These are phyloP conservation scores for Acanthochlamys bracteata DNA, from an alignment of 106 monocot genomes.

Conservation along the genomic window DNA sequence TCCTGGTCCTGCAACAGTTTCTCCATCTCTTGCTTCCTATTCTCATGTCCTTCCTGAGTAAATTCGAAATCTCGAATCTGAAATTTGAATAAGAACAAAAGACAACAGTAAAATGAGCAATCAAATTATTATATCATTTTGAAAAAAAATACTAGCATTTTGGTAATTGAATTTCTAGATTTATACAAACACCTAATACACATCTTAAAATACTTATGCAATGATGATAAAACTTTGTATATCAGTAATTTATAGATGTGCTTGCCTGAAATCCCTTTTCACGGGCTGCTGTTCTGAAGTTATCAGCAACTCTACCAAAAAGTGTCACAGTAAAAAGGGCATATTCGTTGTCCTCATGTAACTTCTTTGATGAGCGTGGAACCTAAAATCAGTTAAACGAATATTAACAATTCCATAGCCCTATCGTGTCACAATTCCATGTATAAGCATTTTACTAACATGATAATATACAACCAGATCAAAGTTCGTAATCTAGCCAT, in stretches of 20 bases:
- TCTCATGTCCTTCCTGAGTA: slow-evolving; percentile 77
- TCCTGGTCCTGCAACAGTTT: slow-evolving; percentile 83
- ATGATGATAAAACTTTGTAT: not conserved
- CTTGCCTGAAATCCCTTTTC: slow-evolving; percentile 94
- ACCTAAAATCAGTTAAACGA: slow-evolving; percentile 33
- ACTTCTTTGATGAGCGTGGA: slow-evolving; percentile 81
- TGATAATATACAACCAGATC: too few relatives aligned
- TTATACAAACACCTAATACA: not conserved
- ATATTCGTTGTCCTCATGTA: slow-evolving; percentile 92
- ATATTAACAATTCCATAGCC: too few relatives aligned
- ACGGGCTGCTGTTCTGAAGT: slow-evolving; percentile 70
- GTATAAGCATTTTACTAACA: too few relatives aligned
- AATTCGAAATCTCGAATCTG: slow-evolving; percentile 94
- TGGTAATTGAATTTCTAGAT: not conserved
- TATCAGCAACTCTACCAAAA: slow-evolving; percentile 72
- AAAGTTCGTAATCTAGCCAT: too few relatives aligned
- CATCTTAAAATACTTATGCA: not conserved
- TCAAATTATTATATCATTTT: not conserved
- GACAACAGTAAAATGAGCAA: not conserved
- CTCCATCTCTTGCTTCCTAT: slow-evolving; percentile 68
- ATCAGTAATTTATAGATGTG: not conserved
- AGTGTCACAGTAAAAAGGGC: slow-evolving; percentile 91
- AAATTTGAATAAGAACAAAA: not conserved
- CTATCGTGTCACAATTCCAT: too few relatives aligned
- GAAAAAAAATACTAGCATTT: not conserved